Evolutionary conservation across 1,284 basidiomycete genomes (phyloP).

Genomic region (Naganishia albida): DNA sequence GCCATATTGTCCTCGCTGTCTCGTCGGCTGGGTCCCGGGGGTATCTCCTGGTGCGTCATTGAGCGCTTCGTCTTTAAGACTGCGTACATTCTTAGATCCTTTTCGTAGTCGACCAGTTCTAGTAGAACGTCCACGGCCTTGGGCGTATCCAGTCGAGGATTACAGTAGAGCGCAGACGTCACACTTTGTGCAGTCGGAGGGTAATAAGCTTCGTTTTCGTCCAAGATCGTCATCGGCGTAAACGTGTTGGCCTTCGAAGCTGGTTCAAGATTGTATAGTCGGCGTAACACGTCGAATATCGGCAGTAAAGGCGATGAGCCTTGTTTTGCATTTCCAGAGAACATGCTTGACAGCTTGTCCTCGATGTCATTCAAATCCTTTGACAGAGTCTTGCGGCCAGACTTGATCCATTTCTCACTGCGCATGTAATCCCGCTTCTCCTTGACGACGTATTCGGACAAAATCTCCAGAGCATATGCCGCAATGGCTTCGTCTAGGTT

Average conservation of each 20-base stretch:
- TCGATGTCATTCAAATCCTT: conserved; percentile 54
- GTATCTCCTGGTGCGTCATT: conserved; percentile 10
- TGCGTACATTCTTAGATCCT: conserved; percentile 37
- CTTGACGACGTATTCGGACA: conserved; percentile 49
- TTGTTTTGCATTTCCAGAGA: conserved; percentile 28
- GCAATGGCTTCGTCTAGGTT: conserved; percentile 37
- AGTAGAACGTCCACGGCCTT: conserved; percentile 45
- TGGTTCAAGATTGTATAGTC: conserved; percentile 27
- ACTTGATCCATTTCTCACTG: conserved; percentile 51
- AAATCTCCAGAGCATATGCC: conserved; percentile 48
- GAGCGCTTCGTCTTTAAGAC: conserved; percentile 22
- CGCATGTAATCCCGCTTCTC: conserved; percentile 54
- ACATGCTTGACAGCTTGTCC: conserved; percentile 40
- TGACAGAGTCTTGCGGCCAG: conserved; percentile 47
- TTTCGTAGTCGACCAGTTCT: conserved; percentile 50
- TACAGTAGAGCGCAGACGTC: conserved; percentile 50
- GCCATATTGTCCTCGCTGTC: conserved; percentile 29
- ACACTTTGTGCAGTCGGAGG: conserved; percentile 49
- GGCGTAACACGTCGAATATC: conserved; percentile 32
- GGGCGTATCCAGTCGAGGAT: conserved; percentile 46
- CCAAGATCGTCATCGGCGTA: conserved; percentile 21
- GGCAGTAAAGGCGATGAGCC: conserved; percentile 23
- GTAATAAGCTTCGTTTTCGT: conserved; percentile 27
- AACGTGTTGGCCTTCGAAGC: background rate
- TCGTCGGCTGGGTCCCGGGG: conserved; percentile 4